Percentiles rank a stretch among this genome's conserved stretches.
Conservation (phyloP, 768 basidiomycete genomes). For the Termitomyces sp. region DNA sequence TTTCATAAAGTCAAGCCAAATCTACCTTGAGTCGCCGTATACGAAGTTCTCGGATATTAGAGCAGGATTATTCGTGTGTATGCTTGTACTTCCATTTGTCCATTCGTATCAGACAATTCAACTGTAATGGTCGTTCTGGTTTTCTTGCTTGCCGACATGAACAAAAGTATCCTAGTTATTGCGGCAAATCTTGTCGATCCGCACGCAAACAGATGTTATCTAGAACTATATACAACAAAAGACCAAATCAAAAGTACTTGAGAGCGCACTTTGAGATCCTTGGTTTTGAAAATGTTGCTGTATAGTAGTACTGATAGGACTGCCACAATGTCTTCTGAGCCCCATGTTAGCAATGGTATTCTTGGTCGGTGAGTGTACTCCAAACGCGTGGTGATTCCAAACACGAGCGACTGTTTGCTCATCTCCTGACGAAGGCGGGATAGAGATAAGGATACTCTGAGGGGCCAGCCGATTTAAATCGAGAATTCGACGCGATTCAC, state of each 20-base stretch:
- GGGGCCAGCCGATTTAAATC: not conserved
- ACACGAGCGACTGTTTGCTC: not conserved
- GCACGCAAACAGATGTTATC: not conserved
- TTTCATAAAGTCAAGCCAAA: constrained; percentile 16
- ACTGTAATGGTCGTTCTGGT: too few relatives aligned
- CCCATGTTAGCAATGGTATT: not conserved
- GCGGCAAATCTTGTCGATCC: not conserved
- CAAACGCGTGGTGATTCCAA: not conserved
- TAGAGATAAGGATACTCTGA: not conserved
- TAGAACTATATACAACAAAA: not conserved
- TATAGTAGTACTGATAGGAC: not conserved
- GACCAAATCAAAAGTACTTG: not conserved
- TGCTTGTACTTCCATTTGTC: not conserved
- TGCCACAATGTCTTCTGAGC: not conserved
- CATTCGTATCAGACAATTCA: not conserved
- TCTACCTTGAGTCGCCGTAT: constrained; percentile 12
- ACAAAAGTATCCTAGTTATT: not conserved
- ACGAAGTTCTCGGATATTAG: not conserved
- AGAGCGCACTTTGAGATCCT: not conserved
- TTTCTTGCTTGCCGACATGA: not conserved
- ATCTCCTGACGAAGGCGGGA: not conserved
- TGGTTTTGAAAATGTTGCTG: not conserved
- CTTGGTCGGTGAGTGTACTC: not conserved
- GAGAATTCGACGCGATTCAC: not conserved
- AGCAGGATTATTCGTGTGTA: not conserved